Evolutionary conservation across 768 basidiomycete genomes (phyloP).

Genomic region (Gloeostereum incarnatum): DNA sequence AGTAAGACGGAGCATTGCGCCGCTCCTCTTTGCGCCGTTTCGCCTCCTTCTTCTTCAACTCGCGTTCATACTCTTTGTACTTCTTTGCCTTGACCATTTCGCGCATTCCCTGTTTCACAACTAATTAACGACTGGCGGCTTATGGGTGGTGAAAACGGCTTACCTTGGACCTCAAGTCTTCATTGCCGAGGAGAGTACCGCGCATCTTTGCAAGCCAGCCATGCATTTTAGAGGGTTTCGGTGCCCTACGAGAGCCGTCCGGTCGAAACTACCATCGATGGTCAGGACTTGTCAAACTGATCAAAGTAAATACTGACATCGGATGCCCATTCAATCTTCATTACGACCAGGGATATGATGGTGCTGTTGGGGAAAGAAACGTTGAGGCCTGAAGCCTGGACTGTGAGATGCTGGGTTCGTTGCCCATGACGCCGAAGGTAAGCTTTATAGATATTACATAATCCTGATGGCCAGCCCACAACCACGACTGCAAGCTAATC

Average conservation of each 20-base stretch:
- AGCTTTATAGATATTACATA: too few species aligned
- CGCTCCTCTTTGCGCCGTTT: too few species aligned
- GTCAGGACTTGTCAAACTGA: slow-evolving; percentile 3
- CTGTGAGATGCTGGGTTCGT: too few species aligned
- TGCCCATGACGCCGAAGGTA: too few species aligned
- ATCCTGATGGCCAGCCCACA: too few species aligned
- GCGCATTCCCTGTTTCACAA: slow-evolving; percentile 41
- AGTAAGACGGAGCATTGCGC: too few species aligned
- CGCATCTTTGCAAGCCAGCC: slow-evolving; percentile 78
- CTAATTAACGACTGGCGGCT: slow-evolving; percentile 5
- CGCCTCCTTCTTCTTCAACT: too few species aligned
- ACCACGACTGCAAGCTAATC: too few species aligned
- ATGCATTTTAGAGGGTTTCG: slow-evolving; percentile 51
- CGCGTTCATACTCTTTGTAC: slow-evolving; percentile 4
- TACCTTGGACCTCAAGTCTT: slow-evolving; percentile 43
- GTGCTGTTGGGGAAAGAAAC: too few species aligned
- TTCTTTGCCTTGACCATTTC: slow-evolving; percentile 56
- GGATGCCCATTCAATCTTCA: slow-evolving; percentile 49
- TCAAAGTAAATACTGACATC: slow-evolving; percentile 17
- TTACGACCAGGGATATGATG: slow-evolving; percentile 13
- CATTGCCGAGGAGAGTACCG: slow-evolving; percentile 59
- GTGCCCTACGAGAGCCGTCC: slow-evolving; percentile 34
- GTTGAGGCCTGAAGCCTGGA: too few species aligned
- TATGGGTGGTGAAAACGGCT: slow-evolving; percentile 5
- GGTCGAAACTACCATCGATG: slow-evolving; percentile 28